Conservation (phyloP, 2,329 filamentous ascomycete genomes). For the Epichloe baconii region DNA sequence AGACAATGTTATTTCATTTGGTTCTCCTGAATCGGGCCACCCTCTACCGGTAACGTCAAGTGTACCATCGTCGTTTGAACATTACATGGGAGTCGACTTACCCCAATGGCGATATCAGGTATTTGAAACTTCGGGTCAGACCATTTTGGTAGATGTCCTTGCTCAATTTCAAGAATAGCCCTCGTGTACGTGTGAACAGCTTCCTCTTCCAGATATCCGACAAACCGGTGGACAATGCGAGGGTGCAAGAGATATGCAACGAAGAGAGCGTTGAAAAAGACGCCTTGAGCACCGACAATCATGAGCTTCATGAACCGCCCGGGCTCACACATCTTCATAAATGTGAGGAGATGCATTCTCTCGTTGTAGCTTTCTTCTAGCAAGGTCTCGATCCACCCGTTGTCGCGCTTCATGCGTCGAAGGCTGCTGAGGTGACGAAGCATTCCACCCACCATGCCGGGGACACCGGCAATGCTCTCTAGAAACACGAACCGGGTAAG, state of each 20-base stretch:
- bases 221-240: constrained; percentile 83
- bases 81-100: constrained; percentile 9
- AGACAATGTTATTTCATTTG: neutral
- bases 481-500: constrained; percentile 83
- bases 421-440: constrained; percentile 77
- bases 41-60: no score
- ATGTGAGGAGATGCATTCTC: constrained; percentile 83
- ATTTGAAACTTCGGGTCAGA: constrained; percentile 53
- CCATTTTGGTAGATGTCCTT: constrained; percentile 76
- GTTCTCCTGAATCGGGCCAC: no score
- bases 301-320: constrained; percentile 84
- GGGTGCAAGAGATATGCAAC: constrained; percentile 77
- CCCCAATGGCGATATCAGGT: constrained; percentile 72
- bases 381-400: constrained; percentile 91
- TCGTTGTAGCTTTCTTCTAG: constrained; percentile 88
- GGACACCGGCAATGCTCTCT: constrained; percentile 87
- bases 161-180: constrained; percentile 75
- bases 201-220: constrained; percentile 94
- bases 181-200: constrained; percentile 92
- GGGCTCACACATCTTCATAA: constrained; percentile 68
- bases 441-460: constrained; percentile 95
- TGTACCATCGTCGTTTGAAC: no score
- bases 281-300: constrained; percentile 84
- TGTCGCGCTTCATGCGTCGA: constrained; percentile 76
- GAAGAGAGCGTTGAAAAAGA: constrained; percentile 95